Evolutionary conservation across 2,329 filamentous ascomycete genomes (phyloP).

Genomic region (Trichoderma harzianum): DNA sequence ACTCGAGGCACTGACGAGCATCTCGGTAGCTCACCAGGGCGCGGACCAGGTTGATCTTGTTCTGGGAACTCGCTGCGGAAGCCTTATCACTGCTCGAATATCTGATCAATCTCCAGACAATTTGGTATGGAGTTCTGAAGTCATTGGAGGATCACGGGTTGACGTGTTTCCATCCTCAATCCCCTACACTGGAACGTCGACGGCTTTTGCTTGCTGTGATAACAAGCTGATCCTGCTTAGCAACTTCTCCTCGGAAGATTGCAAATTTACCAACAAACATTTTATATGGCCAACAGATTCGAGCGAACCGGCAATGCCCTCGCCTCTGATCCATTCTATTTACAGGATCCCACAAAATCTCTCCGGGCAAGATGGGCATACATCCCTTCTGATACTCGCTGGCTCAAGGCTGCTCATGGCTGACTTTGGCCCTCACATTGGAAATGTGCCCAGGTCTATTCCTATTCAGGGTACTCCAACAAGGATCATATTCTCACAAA

Average conservation of each 20-base stretch:
- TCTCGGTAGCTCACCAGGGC: conserved; percentile 35
- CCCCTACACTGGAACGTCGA: conserved; percentile 25
- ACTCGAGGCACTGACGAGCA: conserved; percentile 46
- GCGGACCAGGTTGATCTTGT: conserved; percentile 33
- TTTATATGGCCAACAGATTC: conserved; percentile 52
- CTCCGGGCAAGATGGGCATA: conserved; percentile 36
- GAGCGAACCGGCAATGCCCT: conserved; percentile 42
- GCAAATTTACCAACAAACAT: conserved; percentile 39
- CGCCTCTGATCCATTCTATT: conserved; percentile 48
- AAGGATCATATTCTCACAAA: conserved; percentile 53
- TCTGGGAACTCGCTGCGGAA: conserved; percentile 51
- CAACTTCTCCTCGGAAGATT: conserved; percentile 30
- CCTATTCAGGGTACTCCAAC: conserved; percentile 46
- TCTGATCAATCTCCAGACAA: conserved; percentile 22
- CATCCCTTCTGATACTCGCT: conserved; percentile 48
- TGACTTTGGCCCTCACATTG: conserved; percentile 45
- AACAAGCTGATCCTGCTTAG: conserved; percentile 44
- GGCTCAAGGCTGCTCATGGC: conserved; percentile 51
- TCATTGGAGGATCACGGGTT: conserved; percentile 36
- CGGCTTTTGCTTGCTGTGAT: conserved; percentile 49
- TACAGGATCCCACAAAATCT: conserved; percentile 41
- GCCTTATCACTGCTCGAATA: conserved; percentile 42
- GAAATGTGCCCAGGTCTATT: conserved; percentile 49
- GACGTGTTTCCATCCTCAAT: conserved; percentile 32
- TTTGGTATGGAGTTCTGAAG: conserved; percentile 31